Evolutionary conservation across 192 early-diverging fungal species (phyloP).

Genomic region (Cetraspora pellucida): DNA sequence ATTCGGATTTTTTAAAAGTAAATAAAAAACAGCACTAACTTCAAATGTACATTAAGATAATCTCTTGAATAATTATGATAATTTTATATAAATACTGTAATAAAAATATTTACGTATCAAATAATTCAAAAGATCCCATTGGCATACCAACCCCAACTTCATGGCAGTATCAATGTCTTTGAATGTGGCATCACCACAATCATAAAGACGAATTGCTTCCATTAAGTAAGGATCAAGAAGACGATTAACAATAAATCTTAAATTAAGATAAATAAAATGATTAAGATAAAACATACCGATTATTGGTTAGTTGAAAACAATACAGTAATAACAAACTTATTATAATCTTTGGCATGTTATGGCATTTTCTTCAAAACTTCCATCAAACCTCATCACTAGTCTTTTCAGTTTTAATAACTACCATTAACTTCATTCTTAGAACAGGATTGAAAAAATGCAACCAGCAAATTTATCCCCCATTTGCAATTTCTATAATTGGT

Average conservation of each 20-base stretch:
- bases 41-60: no score
- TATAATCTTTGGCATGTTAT: slow-evolving; percentile 87
- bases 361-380: slow-evolving; percentile 74
- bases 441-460: slow-evolving; percentile 99
- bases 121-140: slow-evolving; percentile 89
- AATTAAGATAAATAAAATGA: not conserved
- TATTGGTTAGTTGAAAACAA: not conserved
- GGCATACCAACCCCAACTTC: slow-evolving; percentile 98
- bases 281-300: not conserved
- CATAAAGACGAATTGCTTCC: slow-evolving; percentile 91
- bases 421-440: slow-evolving; percentile 97
- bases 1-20: no score
- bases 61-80: no score
- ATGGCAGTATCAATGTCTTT: slow-evolving; percentile 94
- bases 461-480: slow-evolving; percentile 73
- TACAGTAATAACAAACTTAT: slow-evolving; percentile 1
- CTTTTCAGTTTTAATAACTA: slow-evolving; percentile 78
- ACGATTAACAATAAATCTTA: slow-evolving; percentile 92
- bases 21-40: no score
- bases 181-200: slow-evolving; percentile 82
- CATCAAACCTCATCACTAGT: slow-evolving; percentile 60
- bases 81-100: no score
- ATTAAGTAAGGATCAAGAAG: slow-evolving; percentile 95
- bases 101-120: slow-evolving; percentile 53
- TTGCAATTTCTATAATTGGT: slow-evolving; percentile 82